Base-by-base conservation (phyloP, 2,329 filamentous ascomycete species). In the Drechslera avenae region DNA sequence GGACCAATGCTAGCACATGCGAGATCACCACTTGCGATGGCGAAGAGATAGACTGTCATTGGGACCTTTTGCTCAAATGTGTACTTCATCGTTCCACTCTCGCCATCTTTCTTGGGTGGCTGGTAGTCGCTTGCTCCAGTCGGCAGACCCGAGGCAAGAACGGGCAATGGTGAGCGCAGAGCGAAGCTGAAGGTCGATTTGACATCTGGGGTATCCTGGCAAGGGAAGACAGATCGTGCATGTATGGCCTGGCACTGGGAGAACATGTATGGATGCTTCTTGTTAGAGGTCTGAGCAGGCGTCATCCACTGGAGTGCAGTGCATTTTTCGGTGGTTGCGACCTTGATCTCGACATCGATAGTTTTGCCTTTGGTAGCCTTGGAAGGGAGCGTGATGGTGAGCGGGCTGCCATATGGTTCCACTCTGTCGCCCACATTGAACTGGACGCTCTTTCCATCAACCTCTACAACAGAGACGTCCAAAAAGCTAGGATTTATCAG, bases 231-330 rank as follows among this genome's bases (percentile, higher is more conserved):
- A 39, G 91, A 96, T 53, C 94, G 86, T 35, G 90, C 91, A 68
- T 97, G 92, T 67, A 97, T 97, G 46, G 93, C 92, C 79, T 99
- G 93, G 74, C 92, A 96, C 78, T 97, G 94, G 36, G 90, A 95
- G 79, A 97, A 97, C 86, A 97, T 93, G 76, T 97, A 97, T 1
- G 93, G 93, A 62, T 95, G 89, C 75, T 91, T 94, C 79, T 91
- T 92, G 82, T 96, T 97, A 51, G 90, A 91, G 1, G 94, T 97
- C 78, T 97, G 94, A 26, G 88, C 88, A 2, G 91, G 91, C 0
- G 89, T 92, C 74, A 99, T 83, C 93, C 94, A 99, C 76, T 97
- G 93, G 56, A 99, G 80, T 8, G 93, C 93, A 9, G 92, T 96
- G 75, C 93, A 97, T 66, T 89, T 83, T 43, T 88, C 83, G 1